Evolutionary conservation across 352 stramenopile species (phyloP).

Genomic region (Phytopythium kandeliae): DNA sequence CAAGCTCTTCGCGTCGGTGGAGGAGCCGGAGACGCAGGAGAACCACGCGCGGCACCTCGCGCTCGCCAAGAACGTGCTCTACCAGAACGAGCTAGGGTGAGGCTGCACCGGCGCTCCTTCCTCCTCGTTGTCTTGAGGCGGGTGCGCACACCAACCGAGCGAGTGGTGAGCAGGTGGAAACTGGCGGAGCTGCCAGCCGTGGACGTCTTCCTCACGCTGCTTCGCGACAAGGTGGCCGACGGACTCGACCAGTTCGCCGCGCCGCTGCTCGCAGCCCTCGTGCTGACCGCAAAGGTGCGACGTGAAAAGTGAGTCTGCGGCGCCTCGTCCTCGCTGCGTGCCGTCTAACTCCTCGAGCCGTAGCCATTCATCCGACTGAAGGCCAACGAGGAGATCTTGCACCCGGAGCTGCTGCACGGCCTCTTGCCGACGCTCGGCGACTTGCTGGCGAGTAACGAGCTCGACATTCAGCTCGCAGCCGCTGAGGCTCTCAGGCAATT

Average conservation of each 20-base stretch:
- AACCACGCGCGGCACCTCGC: constrained; percentile 67
- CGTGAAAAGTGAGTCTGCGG: neutral
- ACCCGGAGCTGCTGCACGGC: constrained; percentile 37
- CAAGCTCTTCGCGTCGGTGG: constrained; percentile 60
- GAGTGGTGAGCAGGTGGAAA: constrained; percentile 75
- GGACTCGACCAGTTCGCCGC: constrained; percentile 32
- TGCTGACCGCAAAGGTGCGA: constrained; percentile 37
- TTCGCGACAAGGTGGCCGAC: constrained; percentile 52
- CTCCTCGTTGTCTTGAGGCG: neutral
- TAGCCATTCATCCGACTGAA: constrained; percentile 72
- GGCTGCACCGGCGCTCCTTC: neutral
- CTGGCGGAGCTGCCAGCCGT: constrained; percentile 58
- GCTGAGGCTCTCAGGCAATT: constrained; percentile 54
- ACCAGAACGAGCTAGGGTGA: constrained; percentile 63
- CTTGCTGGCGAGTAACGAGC: constrained; percentile 46
- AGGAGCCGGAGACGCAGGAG: constrained; percentile 55
- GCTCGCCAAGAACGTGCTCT: constrained; percentile 72
- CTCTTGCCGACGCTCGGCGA: constrained; percentile 49
- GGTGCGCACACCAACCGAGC: no score
- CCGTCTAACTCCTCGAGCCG: no score
- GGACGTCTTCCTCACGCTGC: constrained; percentile 43
- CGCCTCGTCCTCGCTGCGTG: no score
- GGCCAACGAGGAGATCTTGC: constrained; percentile 73
- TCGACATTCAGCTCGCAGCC: constrained; percentile 59
- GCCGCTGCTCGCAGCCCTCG: constrained; percentile 33